Base-by-base conservation (phyloP, 176 grass and related monocot genomes). In the Zizania latifolia region DNA sequence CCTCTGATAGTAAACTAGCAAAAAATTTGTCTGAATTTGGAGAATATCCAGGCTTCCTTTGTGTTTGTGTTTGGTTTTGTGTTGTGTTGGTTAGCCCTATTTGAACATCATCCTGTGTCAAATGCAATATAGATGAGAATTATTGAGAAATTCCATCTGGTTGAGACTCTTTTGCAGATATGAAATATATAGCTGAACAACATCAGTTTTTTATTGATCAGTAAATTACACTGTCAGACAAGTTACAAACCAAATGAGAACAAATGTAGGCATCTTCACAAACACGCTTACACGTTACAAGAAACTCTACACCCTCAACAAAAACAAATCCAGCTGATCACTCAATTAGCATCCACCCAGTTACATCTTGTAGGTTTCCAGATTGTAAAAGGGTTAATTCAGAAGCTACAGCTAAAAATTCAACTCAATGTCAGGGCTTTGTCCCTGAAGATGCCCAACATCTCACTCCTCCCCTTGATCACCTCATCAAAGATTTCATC, bases 381-480 rank as follows among this genome's bases (percentile, higher is more conserved):
- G 9, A 23, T 31, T 83, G 48, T 21, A 15, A n/a, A 76, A 67
- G 9, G 72, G 37, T 46, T 40, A 54, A 72, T 72, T 48, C 66
- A 78, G 67, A 40, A 74, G 74, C 53, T 76, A 45, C 57, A 58
- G 3, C 75, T 72, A 77, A 87, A 87, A 74, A 31, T 67, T 53
- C 58, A 80, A 58, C 35, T 30, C 16, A 10, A 8, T 46, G n/a
- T 51, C 17, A 91, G 58, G 19, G 78, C 66, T 59, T 81, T 92
- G 8, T 98, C 89, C 28, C 86, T 98, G 67, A 94, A 85, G 68
- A 92, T 87, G 24, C 84, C 91, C 63, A 98, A 79, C 91, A 98
- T 98, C 84, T 98, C 89, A 74, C 90, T 94, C 71, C 95, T 94
- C 36, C 91, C 95, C 64, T 70, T 92, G 43, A 98, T 86, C 78